Evolutionary conservation across 2,329 filamentous ascomycete genomes (phyloP).

Genomic region (Corynespora cassiicola): DNA sequence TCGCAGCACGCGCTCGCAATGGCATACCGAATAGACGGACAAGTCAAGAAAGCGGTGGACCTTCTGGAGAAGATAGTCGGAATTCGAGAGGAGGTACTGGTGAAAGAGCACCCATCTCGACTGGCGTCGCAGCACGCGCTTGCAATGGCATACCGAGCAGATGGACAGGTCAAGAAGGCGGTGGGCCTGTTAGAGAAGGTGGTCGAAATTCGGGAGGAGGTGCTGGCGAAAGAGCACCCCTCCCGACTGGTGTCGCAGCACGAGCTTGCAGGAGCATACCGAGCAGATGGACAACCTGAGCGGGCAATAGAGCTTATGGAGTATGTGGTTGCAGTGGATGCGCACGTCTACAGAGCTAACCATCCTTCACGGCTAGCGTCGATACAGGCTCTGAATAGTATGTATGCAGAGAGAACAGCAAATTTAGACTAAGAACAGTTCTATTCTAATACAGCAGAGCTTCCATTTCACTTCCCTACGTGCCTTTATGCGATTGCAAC

Average conservation of each 20-base stretch:
- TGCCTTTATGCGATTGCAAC: too few relatives aligned
- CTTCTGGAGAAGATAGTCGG: constrained; percentile 14
- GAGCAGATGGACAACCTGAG: constrained; percentile 9
- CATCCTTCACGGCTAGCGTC: background rate
- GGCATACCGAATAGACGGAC: constrained; percentile 7
- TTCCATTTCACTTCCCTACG: too few relatives aligned
- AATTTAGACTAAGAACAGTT: too few relatives aligned
- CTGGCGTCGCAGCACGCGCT: constrained; percentile 11
- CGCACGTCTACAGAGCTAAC: background rate
- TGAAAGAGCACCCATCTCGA: constrained; percentile 7
- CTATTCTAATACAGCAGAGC: too few relatives aligned
- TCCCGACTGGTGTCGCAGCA: constrained; percentile 9
- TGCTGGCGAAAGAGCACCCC: constrained; percentile 6
- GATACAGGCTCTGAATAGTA: too few relatives aligned
- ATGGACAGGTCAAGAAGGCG: constrained; percentile 10
- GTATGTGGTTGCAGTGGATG: constrained; percentile 2
- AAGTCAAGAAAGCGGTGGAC: constrained; percentile 8
- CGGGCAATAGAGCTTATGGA: constrained; percentile 11
- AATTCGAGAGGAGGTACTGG: constrained; percentile 1
- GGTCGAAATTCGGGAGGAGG: constrained; percentile 2
- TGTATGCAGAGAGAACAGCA: too few relatives aligned
- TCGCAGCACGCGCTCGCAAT: constrained; percentile 9
- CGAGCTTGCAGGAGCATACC: constrained; percentile 7
- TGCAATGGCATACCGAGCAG: constrained; percentile 3
- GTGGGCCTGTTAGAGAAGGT: constrained; percentile 14